Percentiles rank a stretch among this genome's conserved stretches.
These are phyloP conservation scores for Talaromyces nanjingensis DNA, from an alignment of 495 filamentous ascomycete genomes.

Conservation along the genomic window DNA sequence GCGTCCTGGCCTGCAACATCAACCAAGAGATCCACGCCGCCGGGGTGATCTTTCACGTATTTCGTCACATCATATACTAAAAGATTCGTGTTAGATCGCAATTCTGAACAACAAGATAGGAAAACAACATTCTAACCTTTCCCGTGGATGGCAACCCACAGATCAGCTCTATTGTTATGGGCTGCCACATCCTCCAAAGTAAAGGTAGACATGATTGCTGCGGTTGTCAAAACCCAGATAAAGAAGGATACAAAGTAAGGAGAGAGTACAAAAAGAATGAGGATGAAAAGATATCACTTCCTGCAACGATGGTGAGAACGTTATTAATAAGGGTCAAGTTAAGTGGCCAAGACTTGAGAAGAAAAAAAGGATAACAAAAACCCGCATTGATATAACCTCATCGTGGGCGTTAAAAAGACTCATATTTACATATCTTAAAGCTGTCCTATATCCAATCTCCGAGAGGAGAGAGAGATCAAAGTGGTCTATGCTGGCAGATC, in stretches of 20 bases:
- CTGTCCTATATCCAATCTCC: no score
- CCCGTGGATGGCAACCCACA: slow-evolving; percentile 46
- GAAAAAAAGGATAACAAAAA: no score
- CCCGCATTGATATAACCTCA: no score
- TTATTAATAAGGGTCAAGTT: no score
- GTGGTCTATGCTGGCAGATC: no score
- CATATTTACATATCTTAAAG: no score
- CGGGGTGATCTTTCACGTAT: slow-evolving; percentile 49
- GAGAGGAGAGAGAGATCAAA: no score
- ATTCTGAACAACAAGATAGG: slow-evolving; percentile 5
- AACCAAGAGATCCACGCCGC: slow-evolving; percentile 39
- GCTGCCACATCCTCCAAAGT: slow-evolving; percentile 35
- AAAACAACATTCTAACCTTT: slow-evolving; percentile 29
- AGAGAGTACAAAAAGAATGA: not conserved
- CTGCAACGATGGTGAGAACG: no score
- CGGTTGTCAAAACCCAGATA: not conserved
- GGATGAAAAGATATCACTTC: not conserved
- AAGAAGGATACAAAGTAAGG: no score
- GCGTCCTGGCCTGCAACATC: slow-evolving; percentile 48
- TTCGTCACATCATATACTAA: slow-evolving; percentile 45
- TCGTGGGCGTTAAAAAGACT: no score
- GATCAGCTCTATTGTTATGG: slow-evolving; percentile 39
- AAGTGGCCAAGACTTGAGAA: no score
- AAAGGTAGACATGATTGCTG: slow-evolving; percentile 20
- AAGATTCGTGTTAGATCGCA: not conserved